Evolutionary conservation across 805 yeast species (phyloP), one percentile per base, ranked within the genome.

Genomic region (Starmerella floris): DNA sequence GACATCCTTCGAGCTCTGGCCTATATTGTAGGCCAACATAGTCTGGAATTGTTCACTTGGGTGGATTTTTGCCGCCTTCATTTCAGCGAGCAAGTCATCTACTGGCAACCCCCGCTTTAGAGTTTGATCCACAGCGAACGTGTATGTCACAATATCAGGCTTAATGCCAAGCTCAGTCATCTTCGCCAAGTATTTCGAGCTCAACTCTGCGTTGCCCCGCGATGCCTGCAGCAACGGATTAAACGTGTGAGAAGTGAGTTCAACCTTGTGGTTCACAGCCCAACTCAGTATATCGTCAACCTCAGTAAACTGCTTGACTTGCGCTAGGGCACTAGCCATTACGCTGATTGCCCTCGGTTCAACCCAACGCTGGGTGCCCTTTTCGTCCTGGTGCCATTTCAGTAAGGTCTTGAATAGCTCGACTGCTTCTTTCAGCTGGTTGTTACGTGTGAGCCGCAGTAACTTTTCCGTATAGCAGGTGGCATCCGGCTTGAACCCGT

Each of bases 101-200:
- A 68, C 63, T n/a, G 61, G 62, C 31, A 60, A 60, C 27, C 66
- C 62, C 28, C 61, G 43, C 54, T 73, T 74, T 61, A 77, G 65
- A 49, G 69, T 64, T 40, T 68, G 59, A 52, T 77, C 76, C 41
- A 78, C 65, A 21, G 77, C 60, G 28, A 72, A 68, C 3, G 85
- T 70, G 59, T 73, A 73, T 2, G 87, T 77, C 16, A 74, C 74
- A 36, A 74, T 65, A 55, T 76, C 82, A 23, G 79, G 79, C 30
- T 64, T 53, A 21, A 77, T 57, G 3, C 61, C 56, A 22, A 62
- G 44, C 26, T 56, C 56, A 31, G 54, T 56, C 73, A 77, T 69
- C 44, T 63, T 62, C 27, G 66, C 62, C 33, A 79, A 58, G 13
- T 73, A 62, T n/a, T 63, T 65, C n/a, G 64, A 62, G 25, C 62